Percentiles rank a stretch among this genome's conserved stretches.
Conservation (phyloP, 495 filamentous ascomycete genomes). For the Saxophila tyrrhenica region DNA sequence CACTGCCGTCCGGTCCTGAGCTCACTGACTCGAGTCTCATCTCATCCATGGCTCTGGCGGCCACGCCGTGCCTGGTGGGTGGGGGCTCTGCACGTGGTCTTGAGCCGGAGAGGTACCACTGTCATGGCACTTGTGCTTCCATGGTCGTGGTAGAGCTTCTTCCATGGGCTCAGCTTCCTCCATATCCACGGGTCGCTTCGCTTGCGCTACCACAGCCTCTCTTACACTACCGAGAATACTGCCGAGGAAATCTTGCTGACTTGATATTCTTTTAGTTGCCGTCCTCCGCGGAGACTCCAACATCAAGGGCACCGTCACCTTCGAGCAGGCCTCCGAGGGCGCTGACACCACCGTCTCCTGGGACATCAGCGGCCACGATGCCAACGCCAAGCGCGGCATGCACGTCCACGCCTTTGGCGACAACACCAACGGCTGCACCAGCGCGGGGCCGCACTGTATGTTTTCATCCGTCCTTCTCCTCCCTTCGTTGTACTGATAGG, state of each 20-base stretch:
- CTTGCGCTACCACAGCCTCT: no score
- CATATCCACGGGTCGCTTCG: neutral
- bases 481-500: neutral
- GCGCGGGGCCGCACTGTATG: constrained; percentile 91
- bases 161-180: neutral
- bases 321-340: constrained; percentile 78
- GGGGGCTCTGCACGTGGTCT: neutral
- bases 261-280: constrained; percentile 78
- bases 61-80: neutral
- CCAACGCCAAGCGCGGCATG: constrained; percentile 92
- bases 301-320: constrained; percentile 82
- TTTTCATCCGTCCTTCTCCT: constrained; percentile 4
- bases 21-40: no score
- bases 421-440: constrained; percentile 99
- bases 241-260: no score
- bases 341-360: constrained; percentile 75
- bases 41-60: neutral
- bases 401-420: constrained; percentile 98
- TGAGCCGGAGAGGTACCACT: neutral
- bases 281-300: constrained; percentile 95
- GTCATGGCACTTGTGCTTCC: neutral
- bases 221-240: no score
- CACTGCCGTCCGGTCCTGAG: no score
- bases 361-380: constrained; percentile 83
- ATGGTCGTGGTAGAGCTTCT: neutral